Conservation (phyloP, 2,329 filamentous ascomycete species). For the Anisogramma anomala region DNA sequence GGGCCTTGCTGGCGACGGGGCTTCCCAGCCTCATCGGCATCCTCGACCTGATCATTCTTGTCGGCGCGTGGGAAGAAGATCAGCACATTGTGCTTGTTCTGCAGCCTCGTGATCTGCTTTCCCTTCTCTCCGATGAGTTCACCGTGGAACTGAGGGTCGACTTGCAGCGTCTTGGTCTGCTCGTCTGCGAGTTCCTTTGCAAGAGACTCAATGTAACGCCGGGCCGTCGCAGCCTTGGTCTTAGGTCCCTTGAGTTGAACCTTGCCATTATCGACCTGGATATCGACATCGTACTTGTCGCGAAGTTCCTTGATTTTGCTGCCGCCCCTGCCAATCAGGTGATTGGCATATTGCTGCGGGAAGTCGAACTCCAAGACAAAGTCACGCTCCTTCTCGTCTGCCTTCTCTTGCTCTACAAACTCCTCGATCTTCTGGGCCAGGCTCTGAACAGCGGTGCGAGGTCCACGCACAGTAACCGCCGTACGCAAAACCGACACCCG, state of each 20-base stretch:
- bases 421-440: slow-evolving; percentile 61
- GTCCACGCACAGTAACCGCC: slow-evolving; percentile 64
- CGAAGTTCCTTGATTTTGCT: slow-evolving; percentile 55
- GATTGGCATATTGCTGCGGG: slow-evolving; percentile 87
- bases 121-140: slow-evolving; percentile 87
- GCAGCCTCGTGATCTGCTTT: slow-evolving; percentile 78
- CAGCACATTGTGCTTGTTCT: slow-evolving; percentile 84
- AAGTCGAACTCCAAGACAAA: slow-evolving; percentile 83
- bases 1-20: slow-evolving; percentile 60
- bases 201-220: slow-evolving; percentile 66
- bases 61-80: slow-evolving; percentile 77
- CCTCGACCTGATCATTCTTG: slow-evolving; percentile 58
- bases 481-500: slow-evolving; percentile 48
- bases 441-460: slow-evolving; percentile 57
- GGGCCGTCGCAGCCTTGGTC: slow-evolving; percentile 82
- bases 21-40: slow-evolving; percentile 59
- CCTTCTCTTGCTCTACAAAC: slow-evolving; percentile 78
- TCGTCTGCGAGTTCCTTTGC: slow-evolving; percentile 83
- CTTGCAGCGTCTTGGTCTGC: slow-evolving; percentile 73
- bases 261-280: slow-evolving; percentile 87
- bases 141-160: slow-evolving; percentile 86
- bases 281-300: slow-evolving; percentile 57
- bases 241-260: slow-evolving; percentile 93
- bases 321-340: slow-evolving; percentile 59
- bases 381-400: slow-evolving; percentile 87